These are phyloP conservation scores for Alnus glutinosa DNA, from an alignment of 306 rosid species.

Conservation along the genomic window DNA sequence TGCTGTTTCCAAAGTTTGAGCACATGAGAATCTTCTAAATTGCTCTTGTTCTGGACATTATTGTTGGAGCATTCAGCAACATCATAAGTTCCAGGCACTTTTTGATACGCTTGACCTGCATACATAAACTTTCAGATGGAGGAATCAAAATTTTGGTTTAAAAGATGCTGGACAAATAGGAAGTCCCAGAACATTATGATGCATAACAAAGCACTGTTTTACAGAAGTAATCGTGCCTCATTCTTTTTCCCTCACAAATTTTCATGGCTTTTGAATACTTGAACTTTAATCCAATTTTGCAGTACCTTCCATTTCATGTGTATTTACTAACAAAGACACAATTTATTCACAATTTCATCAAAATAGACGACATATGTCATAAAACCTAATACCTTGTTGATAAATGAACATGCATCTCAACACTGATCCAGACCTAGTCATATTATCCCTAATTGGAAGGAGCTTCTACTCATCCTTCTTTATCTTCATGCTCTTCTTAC, in stretches of 20 bases:
- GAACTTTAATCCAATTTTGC: neutral
- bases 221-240: neutral
- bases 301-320: neutral
- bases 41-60: constrained; percentile 25
- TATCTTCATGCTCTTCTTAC: neutral
- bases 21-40: constrained; percentile 38
- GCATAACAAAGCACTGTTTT: neutral
- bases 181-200: neutral
- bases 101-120: constrained; percentile 51
- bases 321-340: neutral
- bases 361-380: neutral
- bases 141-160: neutral
- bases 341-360: neutral
- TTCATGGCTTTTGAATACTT: neutral
- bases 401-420: neutral
- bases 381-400: neutral
- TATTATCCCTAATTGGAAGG: neutral
- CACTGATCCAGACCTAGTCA: neutral
- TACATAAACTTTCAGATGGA: constrained; percentile 12
- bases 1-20: constrained; percentile 72
- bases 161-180: neutral
- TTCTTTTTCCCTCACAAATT: neutral
- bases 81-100: constrained; percentile 46
- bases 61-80: constrained; percentile 42
- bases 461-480: neutral